These are phyloP conservation scores for Pichia sporocuriosa DNA, from an alignment of 805 yeast species.

Conservation along the genomic window DNA sequence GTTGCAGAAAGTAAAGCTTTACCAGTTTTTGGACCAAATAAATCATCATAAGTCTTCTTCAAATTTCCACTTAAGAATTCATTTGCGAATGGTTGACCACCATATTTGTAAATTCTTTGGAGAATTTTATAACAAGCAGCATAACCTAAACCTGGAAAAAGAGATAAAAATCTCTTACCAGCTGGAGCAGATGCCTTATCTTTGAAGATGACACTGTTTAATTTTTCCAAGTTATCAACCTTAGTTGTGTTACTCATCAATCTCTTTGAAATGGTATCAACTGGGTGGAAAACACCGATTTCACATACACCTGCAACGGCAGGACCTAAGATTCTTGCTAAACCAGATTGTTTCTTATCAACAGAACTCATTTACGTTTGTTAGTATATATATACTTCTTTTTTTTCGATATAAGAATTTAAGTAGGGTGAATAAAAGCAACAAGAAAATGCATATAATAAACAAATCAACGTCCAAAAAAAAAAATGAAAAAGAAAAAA, in stretches of 20 bases:
- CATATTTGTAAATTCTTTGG: slow-evolving; percentile 97
- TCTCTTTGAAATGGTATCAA: slow-evolving; percentile 96
- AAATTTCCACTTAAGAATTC: slow-evolving; percentile 79
- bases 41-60: slow-evolving; percentile 59
- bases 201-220: slow-evolving; percentile 83
- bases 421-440: too few species aligned
- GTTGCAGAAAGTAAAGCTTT: slow-evolving; percentile 96
- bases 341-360: slow-evolving; percentile 82
- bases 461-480: too few species aligned
- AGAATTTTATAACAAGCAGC: slow-evolving; percentile 95
- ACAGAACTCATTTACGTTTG: slow-evolving; percentile 20
- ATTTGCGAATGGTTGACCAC: slow-evolving; percentile 98
- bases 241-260: slow-evolving; percentile 76
- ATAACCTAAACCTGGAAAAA: slow-evolving; percentile 97
- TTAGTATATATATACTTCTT: too few species aligned
- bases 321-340: slow-evolving; percentile 92
- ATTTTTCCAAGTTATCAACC: slow-evolving; percentile 54
- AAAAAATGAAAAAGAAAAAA: too few species aligned
- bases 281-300: slow-evolving; percentile 96
- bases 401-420: too few species aligned
- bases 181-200: slow-evolving; percentile 69
- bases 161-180: slow-evolving; percentile 64
- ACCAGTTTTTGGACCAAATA: slow-evolving; percentile 90
- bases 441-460: too few species aligned
- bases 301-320: slow-evolving; percentile 98